Evolutionary conservation across 1,284 basidiomycete genomes (phyloP).

Genomic region (Polyporus tsugae): DNA sequence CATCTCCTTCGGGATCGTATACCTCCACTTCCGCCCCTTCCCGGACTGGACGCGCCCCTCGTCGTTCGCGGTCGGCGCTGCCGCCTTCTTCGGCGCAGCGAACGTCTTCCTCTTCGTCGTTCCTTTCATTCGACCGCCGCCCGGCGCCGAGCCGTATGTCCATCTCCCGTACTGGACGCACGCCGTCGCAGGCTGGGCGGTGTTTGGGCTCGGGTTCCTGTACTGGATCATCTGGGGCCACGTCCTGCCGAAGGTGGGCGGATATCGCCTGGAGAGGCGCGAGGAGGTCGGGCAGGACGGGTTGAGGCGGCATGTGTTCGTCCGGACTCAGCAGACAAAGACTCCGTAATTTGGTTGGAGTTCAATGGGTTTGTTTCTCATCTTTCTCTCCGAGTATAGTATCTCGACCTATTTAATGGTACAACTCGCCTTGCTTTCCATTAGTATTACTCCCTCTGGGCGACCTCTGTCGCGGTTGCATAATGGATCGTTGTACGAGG

Average conservation of each 20-base stretch:
- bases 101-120: slow-evolving; percentile 64
- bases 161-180: slow-evolving; percentile 71
- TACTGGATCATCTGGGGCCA: slow-evolving; percentile 67
- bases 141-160: slow-evolving; percentile 53
- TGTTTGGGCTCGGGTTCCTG: slow-evolving; percentile 57
- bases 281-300: slow-evolving; percentile 59
- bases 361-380: too few species aligned
- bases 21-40: slow-evolving; percentile 50
- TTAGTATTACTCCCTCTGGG: too few species aligned
- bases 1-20: slow-evolving; percentile 62
- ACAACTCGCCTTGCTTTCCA: not conserved
- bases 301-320: slow-evolving; percentile 26
- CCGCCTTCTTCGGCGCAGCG: slow-evolving; percentile 60
- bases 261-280: slow-evolving; percentile 56
- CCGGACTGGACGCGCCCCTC: slow-evolving; percentile 48
- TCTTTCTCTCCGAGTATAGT: not conserved
- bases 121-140: slow-evolving; percentile 62
- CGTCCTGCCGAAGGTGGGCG: slow-evolving; percentile 56
- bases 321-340: not conserved
- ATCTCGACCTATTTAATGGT: not conserved
- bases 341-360: too few species aligned
- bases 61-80: slow-evolving; percentile 53
- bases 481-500: too few species aligned
- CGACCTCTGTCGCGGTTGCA: too few species aligned
- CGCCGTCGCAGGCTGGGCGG: slow-evolving; percentile 51